Evolutionary conservation across 306 rosid species (phyloP).

Genomic region (Oemleria cerasiformis): DNA sequence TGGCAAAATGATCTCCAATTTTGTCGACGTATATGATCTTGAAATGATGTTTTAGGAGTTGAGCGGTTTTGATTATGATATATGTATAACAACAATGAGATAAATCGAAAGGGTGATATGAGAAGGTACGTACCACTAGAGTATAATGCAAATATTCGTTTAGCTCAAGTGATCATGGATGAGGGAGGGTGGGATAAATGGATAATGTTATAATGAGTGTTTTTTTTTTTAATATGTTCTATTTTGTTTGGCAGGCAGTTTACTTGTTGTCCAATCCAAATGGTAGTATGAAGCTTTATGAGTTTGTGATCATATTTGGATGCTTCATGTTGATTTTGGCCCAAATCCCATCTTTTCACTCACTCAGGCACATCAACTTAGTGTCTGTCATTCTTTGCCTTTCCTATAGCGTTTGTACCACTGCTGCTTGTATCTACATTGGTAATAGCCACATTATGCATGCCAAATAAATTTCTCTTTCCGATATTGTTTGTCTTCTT

Average conservation of each 20-base stretch:
- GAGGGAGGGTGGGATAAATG: no score
- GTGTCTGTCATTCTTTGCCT: constrained; percentile 52
- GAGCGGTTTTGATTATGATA: no score
- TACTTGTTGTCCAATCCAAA: constrained; percentile 51
- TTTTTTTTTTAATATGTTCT: neutral
- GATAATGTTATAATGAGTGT: no score
- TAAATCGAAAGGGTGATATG: no score
- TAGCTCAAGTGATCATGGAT: no score
- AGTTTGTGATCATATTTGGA: constrained; percentile 64
- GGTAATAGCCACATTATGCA: constrained; percentile 26
- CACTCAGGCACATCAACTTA: constrained; percentile 69
- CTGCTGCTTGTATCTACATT: constrained; percentile 58
- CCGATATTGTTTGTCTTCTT: no score
- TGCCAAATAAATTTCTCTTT: neutral
- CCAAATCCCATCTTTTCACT: constrained; percentile 79
- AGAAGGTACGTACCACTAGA: no score
- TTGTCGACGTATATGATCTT: no score
- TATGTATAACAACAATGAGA: no score
- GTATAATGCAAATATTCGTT: no score
- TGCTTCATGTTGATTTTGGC: constrained; percentile 73
- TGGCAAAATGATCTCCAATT: no score
- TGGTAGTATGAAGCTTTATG: constrained; percentile 59
- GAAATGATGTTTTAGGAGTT: no score
- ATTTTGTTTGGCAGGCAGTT: constrained; percentile 44
- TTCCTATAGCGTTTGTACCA: constrained; percentile 59